Evolutionary conservation across 2,329 filamentous ascomycete species (phyloP), one percentile per base, ranked within the genome.

Genomic region (Emydomyces testavorans): DNA sequence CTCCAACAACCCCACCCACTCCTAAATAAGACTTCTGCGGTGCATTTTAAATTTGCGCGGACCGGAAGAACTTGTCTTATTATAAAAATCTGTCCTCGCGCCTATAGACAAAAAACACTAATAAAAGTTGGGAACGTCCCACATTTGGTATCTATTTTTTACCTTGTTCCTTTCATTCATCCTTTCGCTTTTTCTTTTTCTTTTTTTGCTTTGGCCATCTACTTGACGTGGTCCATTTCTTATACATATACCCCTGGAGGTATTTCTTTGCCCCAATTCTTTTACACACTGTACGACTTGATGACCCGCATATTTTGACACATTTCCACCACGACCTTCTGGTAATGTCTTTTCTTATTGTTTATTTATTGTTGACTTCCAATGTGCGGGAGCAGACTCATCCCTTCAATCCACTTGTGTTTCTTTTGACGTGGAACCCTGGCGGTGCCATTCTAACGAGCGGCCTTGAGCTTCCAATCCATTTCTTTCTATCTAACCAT

Each of bases 1-100:
- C 65, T 7, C 57, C 58, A 31, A 56, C 53, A 59, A 55, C 48
- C 21, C 45, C 57, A 32, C 46, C 49, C 18, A 42, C 52, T 26
- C 21, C 41, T 47, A 48, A 46, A 20, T 46, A 44, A 24, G 44
- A 47, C 38, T n/a, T 46, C 8, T 46, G 51, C 18, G 41, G 21
- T 18, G 34, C 28, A 26, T 43, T 44, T 34, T 13, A 11, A 24
- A 6, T 2, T 15, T 10, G 20, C n/a, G 7, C 21, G 18, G 24
- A 35, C 13, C 26, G 6, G 18, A 38, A 31, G n/a, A 8, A 31
- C 35, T 18, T 38, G 16, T 38, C 16, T 23, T 23, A 16, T 18
- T n/a, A n/a, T n/a, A n/a, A n/a, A n/a, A n/a, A n/a, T 36, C 26
- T n/a, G 3, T 18, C 13, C n/a, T 20, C 18, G n/a, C 23, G 18